Conservation (phyloP, 2,329 filamentous ascomycete species). For the Meredithiella fracta region DNA sequence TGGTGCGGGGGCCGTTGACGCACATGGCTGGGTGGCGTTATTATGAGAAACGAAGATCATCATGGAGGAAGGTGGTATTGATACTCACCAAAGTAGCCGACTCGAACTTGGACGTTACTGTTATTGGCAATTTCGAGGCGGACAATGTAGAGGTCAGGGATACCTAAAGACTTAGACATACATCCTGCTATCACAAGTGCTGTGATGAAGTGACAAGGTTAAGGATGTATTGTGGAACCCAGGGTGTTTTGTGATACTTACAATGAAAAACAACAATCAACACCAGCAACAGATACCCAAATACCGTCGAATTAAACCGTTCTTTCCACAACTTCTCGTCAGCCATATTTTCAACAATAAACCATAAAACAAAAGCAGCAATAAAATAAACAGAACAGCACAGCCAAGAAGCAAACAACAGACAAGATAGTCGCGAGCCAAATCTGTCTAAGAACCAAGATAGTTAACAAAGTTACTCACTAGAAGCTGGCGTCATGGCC, state of each 20-base stretch:
- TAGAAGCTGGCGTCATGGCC: conserved; percentile 13
- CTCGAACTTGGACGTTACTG: conserved; percentile 9
- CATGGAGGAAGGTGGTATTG: not conserved
- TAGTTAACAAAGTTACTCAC: conserved; percentile 6
- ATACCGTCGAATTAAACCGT: conserved; percentile 13
- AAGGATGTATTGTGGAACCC: not conserved
- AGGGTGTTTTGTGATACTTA: not conserved
- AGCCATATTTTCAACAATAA: conserved; percentile 4
- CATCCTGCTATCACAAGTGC: conserved; percentile 14
- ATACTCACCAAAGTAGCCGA: conserved; percentile 14
- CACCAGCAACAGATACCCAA: conserved; percentile 12
- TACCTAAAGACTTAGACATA: conserved; percentile 13
- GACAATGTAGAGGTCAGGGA: conserved; percentile 13
- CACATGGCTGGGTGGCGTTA: conserved; percentile 10
- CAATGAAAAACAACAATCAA: conserved; percentile 14
- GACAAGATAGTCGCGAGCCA: not conserved
- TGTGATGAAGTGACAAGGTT: not conserved
- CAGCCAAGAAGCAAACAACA: not conserved
- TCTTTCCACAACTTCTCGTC: conserved; percentile 9
- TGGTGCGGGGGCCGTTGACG: conserved; percentile 10
- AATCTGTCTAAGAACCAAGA: not conserved
- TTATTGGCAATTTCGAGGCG: conserved; percentile 7
- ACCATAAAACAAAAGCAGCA: not conserved
- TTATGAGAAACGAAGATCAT: not conserved
- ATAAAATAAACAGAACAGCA: not conserved